Percentiles rank a stretch among this genome's conserved stretches.
Evolutionary conservation across 2,329 filamentous ascomycete species (phyloP).

Genomic region (Didymella glomerata): DNA sequence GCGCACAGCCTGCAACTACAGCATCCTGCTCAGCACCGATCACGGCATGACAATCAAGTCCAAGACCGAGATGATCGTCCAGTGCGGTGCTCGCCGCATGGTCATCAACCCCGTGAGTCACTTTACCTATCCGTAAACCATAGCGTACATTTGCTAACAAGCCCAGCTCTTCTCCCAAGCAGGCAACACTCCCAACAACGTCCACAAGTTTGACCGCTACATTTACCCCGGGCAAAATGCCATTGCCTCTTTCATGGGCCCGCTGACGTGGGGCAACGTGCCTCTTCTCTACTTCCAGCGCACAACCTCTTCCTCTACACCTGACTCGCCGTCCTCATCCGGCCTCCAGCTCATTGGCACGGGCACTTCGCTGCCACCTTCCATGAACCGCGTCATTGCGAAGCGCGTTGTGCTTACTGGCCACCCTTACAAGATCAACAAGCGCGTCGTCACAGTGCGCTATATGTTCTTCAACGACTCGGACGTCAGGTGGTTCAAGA

Average conservation of each 20-base stretch:
- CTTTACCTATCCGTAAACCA: not conserved
- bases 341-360: constrained; percentile 79
- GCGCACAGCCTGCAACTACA: constrained; percentile 83
- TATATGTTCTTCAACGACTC: constrained; percentile 99
- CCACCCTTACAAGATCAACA: constrained; percentile 98
- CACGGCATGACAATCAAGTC: constrained; percentile 80
- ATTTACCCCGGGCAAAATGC: constrained; percentile 89
- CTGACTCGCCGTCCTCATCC: constrained; percentile 24
- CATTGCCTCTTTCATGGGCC: constrained; percentile 88
- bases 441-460: constrained; percentile 92
- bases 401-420: constrained; percentile 95
- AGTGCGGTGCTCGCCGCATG: constrained; percentile 87
- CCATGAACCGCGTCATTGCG: constrained; percentile 80
- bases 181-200: constrained; percentile 93
- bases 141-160: constrained; percentile 3
- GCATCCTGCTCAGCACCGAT: constrained; percentile 84
- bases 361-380: constrained; percentile 83
- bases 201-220: constrained; percentile 95
- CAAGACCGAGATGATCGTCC: constrained; percentile 90
- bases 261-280: constrained; percentile 90
- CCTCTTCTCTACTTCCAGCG: constrained; percentile 88
- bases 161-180: constrained; percentile 76
- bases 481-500: constrained; percentile 98
- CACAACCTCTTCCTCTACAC: constrained; percentile 43
- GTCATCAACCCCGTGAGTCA: constrained; percentile 74